These are phyloP conservation scores for Cymodocea nodosa DNA, from an alignment of 116 monocot species.

Conservation along the genomic window DNA sequence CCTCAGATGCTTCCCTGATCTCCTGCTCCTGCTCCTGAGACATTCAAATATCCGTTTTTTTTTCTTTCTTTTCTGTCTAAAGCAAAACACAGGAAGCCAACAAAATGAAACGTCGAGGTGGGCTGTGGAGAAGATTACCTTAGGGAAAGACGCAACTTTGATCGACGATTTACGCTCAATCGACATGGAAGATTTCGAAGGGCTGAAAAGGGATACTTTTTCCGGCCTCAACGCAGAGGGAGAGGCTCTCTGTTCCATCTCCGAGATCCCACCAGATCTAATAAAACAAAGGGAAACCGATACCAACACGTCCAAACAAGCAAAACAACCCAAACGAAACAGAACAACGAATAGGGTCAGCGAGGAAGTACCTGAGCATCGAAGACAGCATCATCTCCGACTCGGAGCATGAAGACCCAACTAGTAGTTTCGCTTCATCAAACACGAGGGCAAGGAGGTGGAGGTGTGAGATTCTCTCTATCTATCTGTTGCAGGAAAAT, in stretches of 20 bases:
- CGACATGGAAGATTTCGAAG: not conserved
- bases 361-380: not conserved
- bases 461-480: too few relatives aligned
- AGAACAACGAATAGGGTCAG: not conserved
- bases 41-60: too few relatives aligned
- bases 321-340: not conserved
- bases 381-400: conserved; percentile 3
- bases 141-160: not conserved
- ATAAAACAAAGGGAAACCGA: not conserved
- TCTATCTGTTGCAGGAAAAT: too few relatives aligned
- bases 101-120: too few relatives aligned
- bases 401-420: not conserved
- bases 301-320: not conserved
- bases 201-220: not conserved
- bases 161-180: not conserved
- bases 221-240: too few relatives aligned
- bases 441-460: too few relatives aligned
- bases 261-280: not conserved
- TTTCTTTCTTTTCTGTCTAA: too few relatives aligned
- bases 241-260: conserved; percentile 1
- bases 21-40: not conserved
- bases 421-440: too few relatives aligned
- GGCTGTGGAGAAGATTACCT: not conserved
- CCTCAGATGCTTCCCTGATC: conserved; percentile 9
- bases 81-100: too few relatives aligned